A percentile compares a stretch with the other conserved stretches of the same genome.
These are phyloP conservation scores for Aaosphaeria arxii DNA, from an alignment of 2,329 filamentous ascomycete species.

Conservation along the genomic window DNA sequence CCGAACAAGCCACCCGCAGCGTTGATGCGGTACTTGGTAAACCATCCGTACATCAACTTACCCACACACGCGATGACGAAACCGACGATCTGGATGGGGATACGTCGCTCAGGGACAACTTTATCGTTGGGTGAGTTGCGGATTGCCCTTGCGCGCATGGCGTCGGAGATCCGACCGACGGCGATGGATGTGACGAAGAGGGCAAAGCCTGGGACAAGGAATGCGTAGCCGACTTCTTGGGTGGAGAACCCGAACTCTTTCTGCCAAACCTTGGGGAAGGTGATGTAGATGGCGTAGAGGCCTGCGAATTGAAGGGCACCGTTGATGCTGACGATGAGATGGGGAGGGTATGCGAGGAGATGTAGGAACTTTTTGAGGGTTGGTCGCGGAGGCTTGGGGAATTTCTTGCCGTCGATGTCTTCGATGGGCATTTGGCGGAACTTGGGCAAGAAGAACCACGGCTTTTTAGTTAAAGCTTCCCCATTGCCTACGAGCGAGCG, in stretches of 20 bases:
- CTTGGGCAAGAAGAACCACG: slow-evolving; percentile 24
- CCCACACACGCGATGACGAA: slow-evolving; percentile 31
- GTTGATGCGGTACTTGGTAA: slow-evolving; percentile 24
- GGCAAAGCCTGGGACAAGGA: slow-evolving; percentile 19
- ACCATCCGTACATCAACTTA: slow-evolving; percentile 38
- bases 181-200: slow-evolving; percentile 26
- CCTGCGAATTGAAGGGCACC: slow-evolving; percentile 10
- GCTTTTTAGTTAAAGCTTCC: slow-evolving; percentile 8
- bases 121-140: slow-evolving; percentile 5
- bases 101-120: slow-evolving; percentile 31
- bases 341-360: slow-evolving; percentile 4
- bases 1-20: slow-evolving; percentile 25
- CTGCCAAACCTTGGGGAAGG: slow-evolving; percentile 8
- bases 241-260: slow-evolving; percentile 28
- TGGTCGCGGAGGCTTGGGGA: slow-evolving; percentile 2
- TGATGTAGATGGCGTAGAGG: slow-evolving; percentile 10
- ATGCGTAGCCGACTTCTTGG: slow-evolving; percentile 27
- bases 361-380: slow-evolving; percentile 2
- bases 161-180: slow-evolving; percentile 34
- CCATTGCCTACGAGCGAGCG: slow-evolving; percentile 3
- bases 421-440: slow-evolving; percentile 7
- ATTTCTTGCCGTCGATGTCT: slow-evolving; percentile 1
- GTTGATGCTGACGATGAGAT: slow-evolving; percentile 8
- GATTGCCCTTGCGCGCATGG: slow-evolving; percentile 15
- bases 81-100: slow-evolving; percentile 36